Evolutionary conservation across 768 basidiomycete species (phyloP).

Genomic region (Collybia mongolica): DNA sequence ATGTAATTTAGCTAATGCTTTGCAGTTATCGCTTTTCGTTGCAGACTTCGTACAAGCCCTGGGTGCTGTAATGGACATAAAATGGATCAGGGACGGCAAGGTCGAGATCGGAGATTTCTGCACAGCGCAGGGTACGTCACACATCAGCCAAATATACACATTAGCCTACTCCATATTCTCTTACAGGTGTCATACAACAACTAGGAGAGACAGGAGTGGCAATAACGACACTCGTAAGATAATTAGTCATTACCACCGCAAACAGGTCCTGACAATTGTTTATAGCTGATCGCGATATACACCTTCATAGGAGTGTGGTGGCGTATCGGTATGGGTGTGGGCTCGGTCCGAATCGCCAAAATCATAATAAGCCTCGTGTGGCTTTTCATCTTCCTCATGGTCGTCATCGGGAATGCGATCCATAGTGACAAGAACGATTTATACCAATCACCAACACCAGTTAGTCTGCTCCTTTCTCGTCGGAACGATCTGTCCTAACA

Average conservation of each 20-base stretch:
- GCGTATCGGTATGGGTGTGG: constrained; percentile 20
- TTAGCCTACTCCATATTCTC: too few species aligned
- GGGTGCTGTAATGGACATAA: constrained; percentile 34
- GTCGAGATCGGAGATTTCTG: constrained; percentile 33
- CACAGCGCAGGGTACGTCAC: constrained; percentile 30
- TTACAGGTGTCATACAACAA: constrained; percentile 34
- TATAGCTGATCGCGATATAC: constrained; percentile 35
- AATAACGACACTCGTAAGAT: constrained; percentile 37
- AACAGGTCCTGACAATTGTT: background rate
- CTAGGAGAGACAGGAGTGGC: constrained; percentile 41
- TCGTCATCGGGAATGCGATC: constrained; percentile 24
- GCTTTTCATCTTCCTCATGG: constrained; percentile 32
- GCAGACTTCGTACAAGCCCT: constrained; percentile 37
- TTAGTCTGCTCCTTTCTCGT: constrained; percentile 14
- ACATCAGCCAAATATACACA: too few species aligned
- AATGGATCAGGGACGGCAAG: constrained; percentile 32
- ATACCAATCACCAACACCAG: constrained; percentile 34
- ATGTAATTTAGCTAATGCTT: background rate
- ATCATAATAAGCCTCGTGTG: constrained; percentile 27
- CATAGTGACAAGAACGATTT: constrained; percentile 14
- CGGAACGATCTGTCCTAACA: background rate
- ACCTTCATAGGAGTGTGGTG: constrained; percentile 40
- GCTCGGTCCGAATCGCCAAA: constrained; percentile 22
- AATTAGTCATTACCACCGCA: background rate
- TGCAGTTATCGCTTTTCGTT: constrained; percentile 23